Evolutionary conservation across 257 asterid species (phyloP), one percentile per base, ranked within the genome.

Genomic region (Fraxinus anomala): DNA sequence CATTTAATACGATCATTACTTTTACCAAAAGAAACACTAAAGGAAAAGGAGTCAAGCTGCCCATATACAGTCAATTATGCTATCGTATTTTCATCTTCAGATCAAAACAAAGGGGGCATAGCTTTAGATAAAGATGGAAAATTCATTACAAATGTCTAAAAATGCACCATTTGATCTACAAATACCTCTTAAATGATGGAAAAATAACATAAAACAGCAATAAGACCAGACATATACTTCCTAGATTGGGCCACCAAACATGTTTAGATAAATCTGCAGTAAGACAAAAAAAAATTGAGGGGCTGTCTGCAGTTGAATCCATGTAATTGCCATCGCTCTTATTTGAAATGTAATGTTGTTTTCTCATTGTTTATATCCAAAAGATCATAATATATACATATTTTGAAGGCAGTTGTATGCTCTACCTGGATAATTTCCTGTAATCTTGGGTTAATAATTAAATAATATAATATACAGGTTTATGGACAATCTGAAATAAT

Each of bases 211-310:
- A 72, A 72, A 71, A 17, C 31, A 67, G 47, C 34, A 39, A 65
- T 73, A 65, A 65, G 67, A 73, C 16, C 33, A 54, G 26, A 73
- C 51, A 49, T 79, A 24, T 74, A 23, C 75, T 69, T 49, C 61
- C 26, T 37, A 67, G 63, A 68, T 42, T 31, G 37, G 68, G 24
- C 12, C 23, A 54, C 70, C 13, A 47, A 54, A 54, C 24, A 54
- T n/a, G 65, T 54, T 5, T 10, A 54, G 65, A 54, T 49, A 49
- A 49, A 49, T 49, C 17, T 17, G 61, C 61, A 49, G 56, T n/a
- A 54, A n/a, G 26, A n/a, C 65, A 54, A n/a, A 54, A 17, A 19
- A 31, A 31, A 31, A 31, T 4, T 16, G 26, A 19, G 6, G 65
- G 10, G 65, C 26, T 5, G 65, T 1, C 19, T 54, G 5, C 66